Evolutionary conservation across 2,329 filamentous ascomycete genomes (phyloP).

Genomic region (Beauveria australis): DNA sequence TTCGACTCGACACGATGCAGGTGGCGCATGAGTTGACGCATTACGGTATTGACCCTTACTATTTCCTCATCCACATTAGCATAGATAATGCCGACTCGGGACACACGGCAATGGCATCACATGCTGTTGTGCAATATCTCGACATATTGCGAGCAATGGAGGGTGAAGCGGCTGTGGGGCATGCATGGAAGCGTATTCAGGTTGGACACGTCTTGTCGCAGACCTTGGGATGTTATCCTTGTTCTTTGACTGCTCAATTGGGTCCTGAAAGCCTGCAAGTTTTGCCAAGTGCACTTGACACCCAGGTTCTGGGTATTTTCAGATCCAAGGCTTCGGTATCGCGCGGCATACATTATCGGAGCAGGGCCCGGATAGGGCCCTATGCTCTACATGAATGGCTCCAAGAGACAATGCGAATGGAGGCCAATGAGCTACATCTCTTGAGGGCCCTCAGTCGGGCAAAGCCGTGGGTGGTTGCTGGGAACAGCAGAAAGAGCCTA

Average conservation of each 20-base stretch:
- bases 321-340: neutral
- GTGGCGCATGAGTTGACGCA: conserved; percentile 32
- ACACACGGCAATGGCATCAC: conserved; percentile 37
- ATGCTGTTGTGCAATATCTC: conserved; percentile 30
- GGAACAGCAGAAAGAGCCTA: conserved; percentile 29
- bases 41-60: conserved; percentile 33
- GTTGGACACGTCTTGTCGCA: conserved; percentile 28
- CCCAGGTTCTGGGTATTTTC: neutral
- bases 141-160: neutral
- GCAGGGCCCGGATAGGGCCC: neutral
- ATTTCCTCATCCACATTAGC: conserved; percentile 39
- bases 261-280: neutral
- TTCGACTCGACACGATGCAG: conserved; percentile 22
- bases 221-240: neutral
- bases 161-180: conserved; percentile 16
- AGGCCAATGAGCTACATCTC: neutral
- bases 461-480: conserved; percentile 30
- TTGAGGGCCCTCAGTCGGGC: neutral
- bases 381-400: neutral
- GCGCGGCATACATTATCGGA: neutral
- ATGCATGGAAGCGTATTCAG: conserved; percentile 33
- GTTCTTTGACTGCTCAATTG: neutral
- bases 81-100: conserved; percentile 41
- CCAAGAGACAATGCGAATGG: neutral
- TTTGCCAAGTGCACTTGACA: neutral